These are phyloP conservation scores for Pseudopyricularia javanii DNA, from an alignment of 2,329 filamentous ascomycete species.

Conservation along the genomic window DNA sequence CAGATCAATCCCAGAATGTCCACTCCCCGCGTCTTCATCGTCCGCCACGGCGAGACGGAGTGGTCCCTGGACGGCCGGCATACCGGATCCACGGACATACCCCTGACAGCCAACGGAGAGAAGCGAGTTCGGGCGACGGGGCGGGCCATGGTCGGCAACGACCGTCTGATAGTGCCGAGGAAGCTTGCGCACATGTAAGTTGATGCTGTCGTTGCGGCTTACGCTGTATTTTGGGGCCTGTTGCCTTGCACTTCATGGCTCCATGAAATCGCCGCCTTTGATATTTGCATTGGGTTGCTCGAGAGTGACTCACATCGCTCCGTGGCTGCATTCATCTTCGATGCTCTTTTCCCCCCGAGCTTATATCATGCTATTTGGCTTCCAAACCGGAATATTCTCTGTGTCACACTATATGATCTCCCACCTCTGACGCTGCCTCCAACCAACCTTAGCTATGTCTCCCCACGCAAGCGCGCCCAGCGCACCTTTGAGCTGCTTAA, in stretches of 20 bases:
- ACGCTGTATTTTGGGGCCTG: too few species aligned
- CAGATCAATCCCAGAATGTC: slow-evolving; percentile 14
- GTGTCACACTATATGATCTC: too few species aligned
- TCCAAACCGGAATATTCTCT: too few species aligned
- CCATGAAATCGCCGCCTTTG: too few species aligned
- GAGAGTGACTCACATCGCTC: too few species aligned
- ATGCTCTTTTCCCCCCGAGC: too few species aligned
- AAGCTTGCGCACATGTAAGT: slow-evolving; percentile 73
- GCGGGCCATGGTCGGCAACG: slow-evolving; percentile 68
- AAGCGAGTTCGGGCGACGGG: slow-evolving; percentile 66
- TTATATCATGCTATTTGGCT: too few species aligned
- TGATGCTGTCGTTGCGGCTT: not conserved
- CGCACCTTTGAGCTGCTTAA: slow-evolving; percentile 81
- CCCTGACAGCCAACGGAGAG: slow-evolving; percentile 71
- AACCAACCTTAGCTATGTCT: slow-evolving; percentile 55
- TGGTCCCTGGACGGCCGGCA: slow-evolving; percentile 83
- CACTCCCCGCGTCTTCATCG: slow-evolving; percentile 65
- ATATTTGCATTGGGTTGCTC: too few species aligned
- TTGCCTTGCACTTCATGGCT: not conserved
- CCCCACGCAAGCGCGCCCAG: slow-evolving; percentile 73
- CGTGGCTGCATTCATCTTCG: too few species aligned
- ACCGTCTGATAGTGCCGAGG: slow-evolving; percentile 71
- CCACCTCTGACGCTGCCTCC: too few species aligned
- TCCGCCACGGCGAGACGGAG: slow-evolving; percentile 89
- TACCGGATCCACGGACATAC: slow-evolving; percentile 77